Evolutionary conservation across 2,329 filamentous ascomycete species (phyloP), one percentile per base, ranked within the genome.

Genomic region (Alternaria metachromatica): DNA sequence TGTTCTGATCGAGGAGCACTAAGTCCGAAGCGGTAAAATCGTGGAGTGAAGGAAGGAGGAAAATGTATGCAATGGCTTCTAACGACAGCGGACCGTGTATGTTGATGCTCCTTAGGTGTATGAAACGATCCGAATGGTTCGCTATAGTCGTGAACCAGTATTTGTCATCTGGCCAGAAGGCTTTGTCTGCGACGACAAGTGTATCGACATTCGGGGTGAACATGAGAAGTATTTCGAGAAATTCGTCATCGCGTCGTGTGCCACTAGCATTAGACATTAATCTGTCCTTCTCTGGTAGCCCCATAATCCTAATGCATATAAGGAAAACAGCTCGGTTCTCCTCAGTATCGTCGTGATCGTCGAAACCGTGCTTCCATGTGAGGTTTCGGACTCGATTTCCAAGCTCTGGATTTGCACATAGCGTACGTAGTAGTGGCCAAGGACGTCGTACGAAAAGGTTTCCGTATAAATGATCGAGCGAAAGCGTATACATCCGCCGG

Each of bases 21-120:
- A 62, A 15, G 25, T 62, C 60, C 11, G 56, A 41, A 21, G 41
- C 12, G 5, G 46, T 58, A 6, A 62, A 18, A 13, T 54, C 12
- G 26, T 41, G 48, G 25, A 62, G 54, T 15, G 60, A 62, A 26
- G 55, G 60, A 13, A 62, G 45, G 15, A 58, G 55, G 46, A 62
- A 62, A 11, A 62, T 41, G 41, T 62, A 49, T 62, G 60, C 60
- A 3, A 51, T 45, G 30, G 57, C 54, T 46, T 62, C 55, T n/a
- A 62, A 20, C 10, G 33, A 48, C 9, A 62, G 60, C 11, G 60
- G 55, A 8, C 55, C 60, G 20, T 62, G 54, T 33, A 62, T 53
- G 41, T 58, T 30, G 3, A 62, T 53, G 46, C n/a, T 46, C 23
- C 3, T 33, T 5, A 62, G 28, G n/a, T 58, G 41, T 13, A 20